Evolutionary conservation across 306 rosid species (phyloP), one percentile per base, ranked within the genome.

Genomic region (Cucumis cinereus): DNA sequence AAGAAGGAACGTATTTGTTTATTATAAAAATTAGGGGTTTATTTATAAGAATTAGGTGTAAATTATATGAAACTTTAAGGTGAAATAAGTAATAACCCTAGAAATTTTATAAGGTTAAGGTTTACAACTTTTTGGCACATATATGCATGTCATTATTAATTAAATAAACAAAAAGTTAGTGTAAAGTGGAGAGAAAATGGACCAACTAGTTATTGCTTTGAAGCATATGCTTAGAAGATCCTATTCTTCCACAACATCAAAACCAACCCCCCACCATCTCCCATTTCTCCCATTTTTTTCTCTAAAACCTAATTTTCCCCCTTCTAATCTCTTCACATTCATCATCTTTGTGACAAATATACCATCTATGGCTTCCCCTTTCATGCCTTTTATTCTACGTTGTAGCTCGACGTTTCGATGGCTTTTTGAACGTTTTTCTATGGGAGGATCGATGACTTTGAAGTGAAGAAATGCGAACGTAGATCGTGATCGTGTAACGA

Each of bases 201-300:
- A 64, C 45, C 79, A 77, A 77, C 80, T 33, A 63, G 62, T 59
- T 77, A 62, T 63, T 64, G 80, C 74, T 77, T 45, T 64, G 49
- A 77, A 77, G 80, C 61, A 77, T 77, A 77, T 77, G 63, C 80
- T 77, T 7, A 36, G 80, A 64, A 77, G 80, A 77, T 77, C 64
- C 80, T 35, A 33, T 49, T 64, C 62, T 30, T 43, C 78, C 78
- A 75, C 68, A 75, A 41, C 52, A 64, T 57, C 56, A 75, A 57
- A 75, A 75, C 78, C 64, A 72, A 53, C 40, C 14, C 41, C 14
- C 56, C 41, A 30, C 20, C 68, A 28, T 3, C 68, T 56, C 50
- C 13, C 74, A 45, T 41, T 20, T 20, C 73, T 77, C 22, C 60
- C 49, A 23, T 1, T 14, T 45, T 77, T 14, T 45, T 77, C 54